Base-by-base conservation (phyloP, 2,329 filamentous ascomycete species). In the Alternaria panax region DNA sequence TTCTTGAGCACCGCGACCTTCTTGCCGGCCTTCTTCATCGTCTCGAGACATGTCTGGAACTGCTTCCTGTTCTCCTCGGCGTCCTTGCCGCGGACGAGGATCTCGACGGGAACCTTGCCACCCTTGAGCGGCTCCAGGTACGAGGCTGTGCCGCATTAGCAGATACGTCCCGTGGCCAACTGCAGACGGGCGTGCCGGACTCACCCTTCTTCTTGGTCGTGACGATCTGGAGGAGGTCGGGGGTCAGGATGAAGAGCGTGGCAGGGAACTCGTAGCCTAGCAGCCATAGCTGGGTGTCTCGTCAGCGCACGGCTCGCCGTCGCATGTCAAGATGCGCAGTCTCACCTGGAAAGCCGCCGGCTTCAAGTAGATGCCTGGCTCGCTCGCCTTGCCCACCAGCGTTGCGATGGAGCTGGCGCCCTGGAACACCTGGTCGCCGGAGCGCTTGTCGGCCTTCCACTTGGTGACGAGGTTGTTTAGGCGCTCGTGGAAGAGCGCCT, bases 221-320 rank as follows among this genome's bases (percentile, higher is more conserved):
- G 66, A 99, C 88, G 60, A 98, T 90, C 80, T 95, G 96, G 70
- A 98, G 85, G 46, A 88, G 88, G 62, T 98, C 95, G 62, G 89
- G 83, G 1, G 94, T 98, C 78, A 99, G 89, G 52, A 99, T 86
- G 84, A 99, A 92, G 65, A 99, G 84, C 0, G 95, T 99, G 38
- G 94, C 93, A 32, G 95, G 95, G 75, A 99, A 99, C 79, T 99
- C 95, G 84, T 99, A 99, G 72, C 95, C 95, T 63, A 99, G 87
- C 55, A 99, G 86, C 96, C 96, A 99, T 80, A 98, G 96, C 93
- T 97, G 78, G 41, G 62, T 45, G 25, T 56, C 32, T 28, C 14
- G 67, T 76, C 60, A 74, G 71, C 70, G 71, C 57, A 25, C 16
- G 34, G 45, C 24, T 34, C n/a, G 8, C 12, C n/a, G 14, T 38